These are phyloP conservation scores for Curvularia sp. DNA, from an alignment of 2,329 filamentous ascomycete species.

Conservation along the genomic window DNA sequence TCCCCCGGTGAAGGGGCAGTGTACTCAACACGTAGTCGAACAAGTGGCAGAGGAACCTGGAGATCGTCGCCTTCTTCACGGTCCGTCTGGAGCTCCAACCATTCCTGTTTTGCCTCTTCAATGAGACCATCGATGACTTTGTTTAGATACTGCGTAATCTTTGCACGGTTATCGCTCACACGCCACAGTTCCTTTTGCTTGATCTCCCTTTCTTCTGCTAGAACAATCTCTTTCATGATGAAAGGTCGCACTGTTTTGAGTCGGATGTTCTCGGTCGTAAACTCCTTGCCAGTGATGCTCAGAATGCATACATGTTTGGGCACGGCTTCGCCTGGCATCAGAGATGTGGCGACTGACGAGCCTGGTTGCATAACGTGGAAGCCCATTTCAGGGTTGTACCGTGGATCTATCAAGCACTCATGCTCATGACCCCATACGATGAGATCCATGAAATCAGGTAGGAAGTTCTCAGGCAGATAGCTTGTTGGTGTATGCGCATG, in stretches of 20 bases:
- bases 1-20: slow-evolving; percentile 82
- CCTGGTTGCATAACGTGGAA: slow-evolving; percentile 98
- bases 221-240: slow-evolving; percentile 79
- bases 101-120: slow-evolving; percentile 79
- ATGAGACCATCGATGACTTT: slow-evolving; percentile 86
- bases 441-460: slow-evolving; percentile 89
- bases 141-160: slow-evolving; percentile 79
- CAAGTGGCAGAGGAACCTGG: slow-evolving; percentile 77
- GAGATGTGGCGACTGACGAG: slow-evolving; percentile 91
- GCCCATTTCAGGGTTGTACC: slow-evolving; percentile 81
- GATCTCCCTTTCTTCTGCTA: slow-evolving; percentile 78
- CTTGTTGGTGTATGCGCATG: slow-evolving; percentile 88
- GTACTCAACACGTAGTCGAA: slow-evolving; percentile 90
- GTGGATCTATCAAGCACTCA: slow-evolving; percentile 89
- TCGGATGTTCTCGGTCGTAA: slow-evolving; percentile 78
- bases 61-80: slow-evolving; percentile 61
- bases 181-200: slow-evolving; percentile 77
- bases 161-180: slow-evolving; percentile 80
- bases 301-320: slow-evolving; percentile 90
- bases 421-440: slow-evolving; percentile 98
- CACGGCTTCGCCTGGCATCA: slow-evolving; percentile 87
- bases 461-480: slow-evolving; percentile 92
- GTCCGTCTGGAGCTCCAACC: slow-evolving; percentile 73
- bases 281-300: slow-evolving; percentile 81
- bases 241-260: slow-evolving; percentile 92